Base-by-base conservation (phyloP, 2,329 filamentous ascomycete species). In the Verticillium nubilum region DNA sequence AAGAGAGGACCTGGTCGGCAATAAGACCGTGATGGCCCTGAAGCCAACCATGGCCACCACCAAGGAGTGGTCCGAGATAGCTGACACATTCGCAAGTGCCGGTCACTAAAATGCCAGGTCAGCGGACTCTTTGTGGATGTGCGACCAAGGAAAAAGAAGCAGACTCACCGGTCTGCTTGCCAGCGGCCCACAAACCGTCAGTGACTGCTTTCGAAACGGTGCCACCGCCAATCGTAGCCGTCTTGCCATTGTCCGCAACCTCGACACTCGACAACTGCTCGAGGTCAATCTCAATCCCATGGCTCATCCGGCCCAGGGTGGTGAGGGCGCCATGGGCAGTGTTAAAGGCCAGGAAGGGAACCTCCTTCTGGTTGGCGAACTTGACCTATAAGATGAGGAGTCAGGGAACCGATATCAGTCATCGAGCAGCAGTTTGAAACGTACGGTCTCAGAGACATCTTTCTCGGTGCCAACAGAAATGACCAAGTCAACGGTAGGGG, bases 31-130 rank as follows among this genome's bases (percentile, higher is more conserved):
- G 71, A 29, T 73, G 76, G 1, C 83, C 81, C 66, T 84, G 78
- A 5, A 83, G 75, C 70, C 75, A 76, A 31, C 84, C 83, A 67
- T 84, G 79, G 4, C 85, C 83, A 58, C 85, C 85, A 2, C 85
- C 84, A 0, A 87, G 76, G 0, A 73, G 80, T 0, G 80, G 81
- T 0, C 78, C 80, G 2, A 80, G 63, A 27, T 73, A 66, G 57
- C 80, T 76, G 57, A 80, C 77, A 61, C 81, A 84, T 68, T 83
- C 80, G 64, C 82, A 85, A 9, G 74, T 77, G 37, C 80, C 80
- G 10, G 78, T 80, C 1, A 80, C 78, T 70, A n/a, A n/a, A n/a
- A n/a, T n/a, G n/a, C n/a, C n/a, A n/a, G n/a, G n/a, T n/a, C n/a
- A n/a, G n/a, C n/a, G n/a, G n/a, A n/a, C n/a, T n/a, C n/a, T n/a